Conservation (phyloP, 208 protist species). For the Herpetomonas muscarum region DNA sequence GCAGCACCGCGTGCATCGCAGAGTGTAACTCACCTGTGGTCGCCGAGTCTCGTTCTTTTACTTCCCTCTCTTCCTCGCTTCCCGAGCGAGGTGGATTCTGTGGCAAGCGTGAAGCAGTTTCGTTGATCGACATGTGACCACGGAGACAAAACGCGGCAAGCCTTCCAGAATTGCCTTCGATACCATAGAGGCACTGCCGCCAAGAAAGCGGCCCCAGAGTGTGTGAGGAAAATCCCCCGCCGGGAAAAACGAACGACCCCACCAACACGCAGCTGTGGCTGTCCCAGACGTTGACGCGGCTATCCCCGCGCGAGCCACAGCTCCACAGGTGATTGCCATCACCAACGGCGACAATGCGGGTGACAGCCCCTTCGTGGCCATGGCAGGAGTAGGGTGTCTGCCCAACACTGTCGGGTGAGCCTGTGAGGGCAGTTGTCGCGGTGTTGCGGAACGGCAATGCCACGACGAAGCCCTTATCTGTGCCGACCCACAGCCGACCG, state of each 20-base stretch:
- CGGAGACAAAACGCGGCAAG: too few relatives aligned
- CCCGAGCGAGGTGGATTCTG: too few relatives aligned
- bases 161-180: constrained; percentile 19
- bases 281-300: constrained; percentile 48
- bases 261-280: constrained; percentile 14
- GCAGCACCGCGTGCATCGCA: too few relatives aligned
- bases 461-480: constrained; percentile 27
- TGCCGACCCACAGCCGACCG: constrained; percentile 44
- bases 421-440: neutral
- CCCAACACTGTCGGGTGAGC: too few relatives aligned
- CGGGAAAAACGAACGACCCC: constrained; percentile 52
- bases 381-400: neutral
- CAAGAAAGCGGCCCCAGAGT: constrained; percentile 5
- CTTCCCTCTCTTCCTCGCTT: too few relatives aligned
- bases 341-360: constrained; percentile 29
- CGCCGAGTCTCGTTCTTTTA: too few relatives aligned
- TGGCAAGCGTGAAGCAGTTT: too few relatives aligned
- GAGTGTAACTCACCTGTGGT: too few relatives aligned
- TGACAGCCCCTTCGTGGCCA: neutral
- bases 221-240: constrained; percentile 13
- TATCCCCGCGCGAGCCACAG: constrained; percentile 23
- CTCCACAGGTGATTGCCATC: constrained; percentile 50
- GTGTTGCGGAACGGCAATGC: constrained; percentile 20
- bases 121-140: too few relatives aligned
- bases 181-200: constrained; percentile 37